Evolutionary conservation across 371 early-diverging fungal species (phyloP), one percentile per base, ranked within the genome.

Genomic region (Smittium culicis): DNA sequence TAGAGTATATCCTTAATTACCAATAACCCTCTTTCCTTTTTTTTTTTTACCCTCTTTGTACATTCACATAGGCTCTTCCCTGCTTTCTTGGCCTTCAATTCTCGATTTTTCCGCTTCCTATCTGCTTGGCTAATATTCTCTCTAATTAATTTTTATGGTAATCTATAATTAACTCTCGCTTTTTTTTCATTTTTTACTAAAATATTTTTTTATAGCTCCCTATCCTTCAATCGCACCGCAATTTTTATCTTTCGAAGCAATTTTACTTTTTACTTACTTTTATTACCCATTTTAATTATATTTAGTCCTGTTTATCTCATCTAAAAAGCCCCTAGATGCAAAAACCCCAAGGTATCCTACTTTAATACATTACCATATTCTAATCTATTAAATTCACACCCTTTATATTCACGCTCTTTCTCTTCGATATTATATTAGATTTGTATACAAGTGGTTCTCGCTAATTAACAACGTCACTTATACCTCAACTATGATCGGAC

Each of bases 381-480:
- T 11, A 27, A 14, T 59, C 16, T 59, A 14, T 59, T 11, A 59
- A 11, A 5, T 5, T 11, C 28, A 11, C 25, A 59, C 16, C 5
- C 16, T 29, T 29, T 32, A 11, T 27, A 59, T 11, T 59, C 60
- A n/a, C n/a, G n/a, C n/a, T n/a, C n/a, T n/a, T n/a, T n/a, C n/a
- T n/a, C n/a, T n/a, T n/a, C n/a, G n/a, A n/a, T n/a, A n/a, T n/a
- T n/a, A n/a, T n/a, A n/a, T n/a, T 63, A 63, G 63, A 63, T 32
- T 63, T 33, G 82, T 84, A 60, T 85, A 84, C 67, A 71, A 71
- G 69, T 85, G 83, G 84, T 83, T 80, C 66, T 72, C 80, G 32
- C 69, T 79, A 34, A 74, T 81, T 27, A 83, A 84, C 72, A 75
- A 76, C 65, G 67, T 74, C 8, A 76, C 77, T 24, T 82, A 82